Evolutionary conservation across 768 basidiomycete genomes (phyloP).

Genomic region (Dioszegia hungarica): DNA sequence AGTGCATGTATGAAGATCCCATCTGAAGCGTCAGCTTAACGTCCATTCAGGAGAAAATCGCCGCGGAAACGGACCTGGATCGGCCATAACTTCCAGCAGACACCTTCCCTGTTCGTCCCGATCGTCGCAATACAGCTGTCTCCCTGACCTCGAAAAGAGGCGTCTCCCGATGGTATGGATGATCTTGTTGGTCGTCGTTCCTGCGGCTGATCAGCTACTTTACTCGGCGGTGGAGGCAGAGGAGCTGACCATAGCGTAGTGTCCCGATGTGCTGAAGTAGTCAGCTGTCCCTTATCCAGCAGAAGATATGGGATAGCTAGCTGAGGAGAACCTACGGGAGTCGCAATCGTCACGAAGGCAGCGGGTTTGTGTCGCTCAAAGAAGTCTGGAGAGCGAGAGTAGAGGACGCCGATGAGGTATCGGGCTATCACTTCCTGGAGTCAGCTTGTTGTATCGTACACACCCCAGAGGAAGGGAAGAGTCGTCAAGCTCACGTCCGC

Average conservation of each 20-base stretch:
- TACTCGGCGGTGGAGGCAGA: not conserved
- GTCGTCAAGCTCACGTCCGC: conserved; percentile 46
- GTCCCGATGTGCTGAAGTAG: conserved; percentile 33
- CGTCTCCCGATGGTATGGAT: conserved; percentile 28
- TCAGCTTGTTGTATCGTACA: not conserved
- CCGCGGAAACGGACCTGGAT: conserved; percentile 31
- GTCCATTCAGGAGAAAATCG: not conserved
- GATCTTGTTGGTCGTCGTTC: conserved; percentile 25
- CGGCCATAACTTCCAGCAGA: conserved; percentile 43
- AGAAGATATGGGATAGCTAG: not conserved
- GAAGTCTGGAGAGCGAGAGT: conserved; percentile 30
- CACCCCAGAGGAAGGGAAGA: not conserved
- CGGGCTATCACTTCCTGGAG: conserved; percentile 31
- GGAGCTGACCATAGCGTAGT: conserved; percentile 28
- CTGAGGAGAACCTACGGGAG: conserved; percentile 23
- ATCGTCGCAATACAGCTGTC: conserved; percentile 43
- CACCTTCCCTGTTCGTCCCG: conserved; percentile 31
- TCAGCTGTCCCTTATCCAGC: not conserved
- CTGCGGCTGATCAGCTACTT: conserved; percentile 4
- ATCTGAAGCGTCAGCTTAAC: conserved; percentile 15
- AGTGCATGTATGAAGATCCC: conserved; percentile 39
- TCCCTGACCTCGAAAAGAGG: conserved; percentile 37
- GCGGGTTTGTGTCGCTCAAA: conserved; percentile 32
- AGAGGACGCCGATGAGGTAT: conserved; percentile 40
- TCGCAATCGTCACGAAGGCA: conserved; percentile 44